Conservation (phyloP, 257 asterid genomes). For the Nicotiana knightiana region DNA sequence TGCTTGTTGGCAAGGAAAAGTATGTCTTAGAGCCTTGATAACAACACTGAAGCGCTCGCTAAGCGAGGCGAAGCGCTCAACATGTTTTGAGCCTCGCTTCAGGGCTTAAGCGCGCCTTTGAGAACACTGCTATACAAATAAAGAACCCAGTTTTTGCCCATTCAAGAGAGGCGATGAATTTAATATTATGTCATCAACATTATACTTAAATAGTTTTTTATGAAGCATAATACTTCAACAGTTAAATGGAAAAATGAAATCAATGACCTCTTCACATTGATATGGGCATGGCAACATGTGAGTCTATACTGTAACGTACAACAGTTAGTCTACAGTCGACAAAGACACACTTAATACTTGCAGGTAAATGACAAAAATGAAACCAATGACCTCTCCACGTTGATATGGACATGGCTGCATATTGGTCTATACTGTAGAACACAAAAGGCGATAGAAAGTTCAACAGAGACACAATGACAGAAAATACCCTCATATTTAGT, state of each 20-base stretch:
- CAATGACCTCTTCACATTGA: neutral
- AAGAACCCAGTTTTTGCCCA: neutral
- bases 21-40: too few relatives aligned
- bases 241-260: neutral
- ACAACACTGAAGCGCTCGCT: too few relatives aligned
- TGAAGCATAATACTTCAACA: neutral
- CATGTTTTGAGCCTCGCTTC: too few relatives aligned
- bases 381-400: neutral
- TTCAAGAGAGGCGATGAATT: neutral
- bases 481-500: neutral
- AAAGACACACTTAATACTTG: neutral
- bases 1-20: too few relatives aligned
- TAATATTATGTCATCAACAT: neutral
- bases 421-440: neutral
- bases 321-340: neutral
- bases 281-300: neutral
- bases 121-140: neutral
- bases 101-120: too few relatives aligned
- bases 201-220: neutral
- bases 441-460: neutral
- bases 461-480: neutral
- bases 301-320: neutral
- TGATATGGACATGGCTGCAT: neutral
- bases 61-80: too few relatives aligned
- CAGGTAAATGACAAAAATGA: slow-evolving; percentile 1